phyloP scores from a whole-genome alignment of 2,329 filamentous ascomycete species.

The Venturia oleaginea region DNA sequence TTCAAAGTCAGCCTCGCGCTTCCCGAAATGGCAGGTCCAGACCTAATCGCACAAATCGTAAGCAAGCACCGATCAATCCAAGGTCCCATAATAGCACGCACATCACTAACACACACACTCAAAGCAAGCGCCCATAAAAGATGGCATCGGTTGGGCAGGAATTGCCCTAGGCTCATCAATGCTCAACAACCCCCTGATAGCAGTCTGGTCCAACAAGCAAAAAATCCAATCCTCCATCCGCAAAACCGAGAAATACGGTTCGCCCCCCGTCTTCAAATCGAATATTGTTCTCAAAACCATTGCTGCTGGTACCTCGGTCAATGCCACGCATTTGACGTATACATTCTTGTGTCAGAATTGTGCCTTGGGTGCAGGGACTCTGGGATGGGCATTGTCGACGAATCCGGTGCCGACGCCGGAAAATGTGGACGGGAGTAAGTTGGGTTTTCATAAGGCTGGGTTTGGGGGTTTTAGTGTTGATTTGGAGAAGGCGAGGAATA shows the following conservation, averaged over 20 bases:
- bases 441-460: background rate
- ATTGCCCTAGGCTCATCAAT: background rate
- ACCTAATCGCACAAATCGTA: conserved; percentile 8
- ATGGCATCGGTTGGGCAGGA: conserved; percentile 7
- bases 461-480: background rate
- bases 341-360: background rate
- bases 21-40: background rate
- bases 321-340: conserved; percentile 1
- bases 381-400: background rate
- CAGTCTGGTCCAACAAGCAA: background rate
- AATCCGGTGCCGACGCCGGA: background rate
- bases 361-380: background rate
- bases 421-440: background rate
- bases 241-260: background rate
- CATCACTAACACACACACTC: background rate
- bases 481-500: background rate
- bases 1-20: conserved; percentile 9
- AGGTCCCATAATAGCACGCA: no score
- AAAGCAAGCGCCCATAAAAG: background rate
- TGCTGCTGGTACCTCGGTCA: background rate
- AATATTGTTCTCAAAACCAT: conserved; percentile 3
- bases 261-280: background rate
- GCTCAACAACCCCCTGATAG: background rate
- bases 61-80: background rate
- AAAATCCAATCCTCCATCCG: background rate